Percentiles rank a stretch among this genome's conserved stretches.
These are phyloP conservation scores for Alternaria rosae DNA, from an alignment of 2,329 filamentous ascomycete species.

Conservation along the genomic window DNA sequence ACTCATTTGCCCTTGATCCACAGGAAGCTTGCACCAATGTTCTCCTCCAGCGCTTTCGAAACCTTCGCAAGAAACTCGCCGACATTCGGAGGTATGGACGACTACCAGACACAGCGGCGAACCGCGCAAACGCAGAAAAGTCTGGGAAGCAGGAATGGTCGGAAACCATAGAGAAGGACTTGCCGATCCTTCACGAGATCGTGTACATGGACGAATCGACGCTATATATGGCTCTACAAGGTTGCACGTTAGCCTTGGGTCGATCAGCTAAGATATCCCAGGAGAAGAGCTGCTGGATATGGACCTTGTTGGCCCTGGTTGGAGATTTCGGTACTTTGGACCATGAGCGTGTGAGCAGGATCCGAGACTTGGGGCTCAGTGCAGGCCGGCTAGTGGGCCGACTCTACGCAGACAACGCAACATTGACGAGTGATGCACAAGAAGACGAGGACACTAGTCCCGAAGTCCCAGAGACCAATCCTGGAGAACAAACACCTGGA, in stretches of 20 bases:
- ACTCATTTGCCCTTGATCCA: slow-evolving; percentile 47
- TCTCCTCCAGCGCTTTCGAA: slow-evolving; percentile 69
- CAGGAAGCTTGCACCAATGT: slow-evolving; percentile 72
- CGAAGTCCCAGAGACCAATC: background rate
- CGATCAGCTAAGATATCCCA: slow-evolving; percentile 67
- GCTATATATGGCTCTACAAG: slow-evolving; percentile 70
- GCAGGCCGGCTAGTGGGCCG: slow-evolving; percentile 67
- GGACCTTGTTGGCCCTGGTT: slow-evolving; percentile 79
- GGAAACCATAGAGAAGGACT: slow-evolving; percentile 34
- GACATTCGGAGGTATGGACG: slow-evolving; percentile 50
- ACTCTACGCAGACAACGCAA: slow-evolving; percentile 18
- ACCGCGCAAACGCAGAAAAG: slow-evolving; percentile 22
- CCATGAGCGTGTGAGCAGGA: slow-evolving; percentile 75
- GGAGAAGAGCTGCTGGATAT: slow-evolving; percentile 81
- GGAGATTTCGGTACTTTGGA: slow-evolving; percentile 77
- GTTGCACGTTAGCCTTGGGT: slow-evolving; percentile 68
- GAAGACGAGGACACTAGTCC: background rate
- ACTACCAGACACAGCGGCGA: background rate
- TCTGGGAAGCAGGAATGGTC: slow-evolving; percentile 48
- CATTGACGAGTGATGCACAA: background rate
- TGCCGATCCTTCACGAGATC: slow-evolving; percentile 59
- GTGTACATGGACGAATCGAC: slow-evolving; percentile 67
- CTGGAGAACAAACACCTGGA: background rate
- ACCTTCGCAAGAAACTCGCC: slow-evolving; percentile 70
- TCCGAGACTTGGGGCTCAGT: slow-evolving; percentile 81